Evolutionary conservation across 805 yeast species (phyloP).

Genomic region (Candida patagonica): DNA sequence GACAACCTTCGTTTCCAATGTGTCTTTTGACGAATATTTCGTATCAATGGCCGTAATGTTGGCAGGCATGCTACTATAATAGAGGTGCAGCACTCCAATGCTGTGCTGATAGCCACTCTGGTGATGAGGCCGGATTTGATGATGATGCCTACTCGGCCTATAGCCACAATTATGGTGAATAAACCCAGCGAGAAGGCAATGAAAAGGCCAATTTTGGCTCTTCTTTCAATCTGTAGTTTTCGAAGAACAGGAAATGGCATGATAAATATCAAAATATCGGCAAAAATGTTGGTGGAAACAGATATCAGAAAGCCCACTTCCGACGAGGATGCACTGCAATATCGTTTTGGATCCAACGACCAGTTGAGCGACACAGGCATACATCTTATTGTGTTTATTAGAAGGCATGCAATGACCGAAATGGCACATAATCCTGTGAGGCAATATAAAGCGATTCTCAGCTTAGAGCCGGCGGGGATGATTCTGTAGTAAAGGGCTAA

Average conservation of each 20-base stretch:
- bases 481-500: constrained; percentile 21
- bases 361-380: constrained; percentile 21
- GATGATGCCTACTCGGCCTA: constrained; percentile 19
- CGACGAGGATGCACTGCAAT: constrained; percentile 22
- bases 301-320: constrained; percentile 17
- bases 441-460: constrained; percentile 14
- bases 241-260: constrained; percentile 21
- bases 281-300: constrained; percentile 17
- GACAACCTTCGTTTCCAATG: background rate
- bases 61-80: constrained; percentile 21
- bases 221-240: constrained; percentile 12
- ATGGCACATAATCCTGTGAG: constrained; percentile 12
- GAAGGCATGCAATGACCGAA: constrained; percentile 12
- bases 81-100: constrained; percentile 20
- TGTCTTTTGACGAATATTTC: constrained; percentile 4
- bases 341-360: constrained; percentile 12
- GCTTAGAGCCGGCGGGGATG: constrained; percentile 17
- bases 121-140: constrained; percentile 16
- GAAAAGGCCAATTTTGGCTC: constrained; percentile 18
- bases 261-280: constrained; percentile 18
- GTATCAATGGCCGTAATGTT: constrained; percentile 16
- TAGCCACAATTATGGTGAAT: constrained; percentile 17
- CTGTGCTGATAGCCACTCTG: constrained; percentile 18
- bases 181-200: constrained; percentile 22
- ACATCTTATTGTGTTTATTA: constrained; percentile 18